Evolutionary conservation across 1,284 basidiomycete genomes (phyloP).

Genomic region (Trametes hirsuta): DNA sequence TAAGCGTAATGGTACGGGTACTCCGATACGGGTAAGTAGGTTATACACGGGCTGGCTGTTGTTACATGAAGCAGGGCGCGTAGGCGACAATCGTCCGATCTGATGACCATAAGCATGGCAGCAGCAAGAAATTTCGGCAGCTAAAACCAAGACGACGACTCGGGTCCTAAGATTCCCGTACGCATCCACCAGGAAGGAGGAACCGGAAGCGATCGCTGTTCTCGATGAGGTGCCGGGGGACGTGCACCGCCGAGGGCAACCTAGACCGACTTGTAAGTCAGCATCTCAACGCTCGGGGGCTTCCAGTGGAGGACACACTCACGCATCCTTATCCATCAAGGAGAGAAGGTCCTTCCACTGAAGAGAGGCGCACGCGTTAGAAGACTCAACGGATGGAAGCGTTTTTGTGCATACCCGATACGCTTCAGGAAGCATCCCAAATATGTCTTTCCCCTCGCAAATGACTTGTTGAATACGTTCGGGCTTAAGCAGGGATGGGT

Average conservation of each 20-base stretch:
- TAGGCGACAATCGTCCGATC: too few relatives aligned
- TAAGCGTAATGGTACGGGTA: constrained; percentile 4
- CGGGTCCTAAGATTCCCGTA: constrained; percentile 19
- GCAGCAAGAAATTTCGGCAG: background rate
- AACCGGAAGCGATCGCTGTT: constrained; percentile 55
- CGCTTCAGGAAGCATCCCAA: constrained; percentile 69
- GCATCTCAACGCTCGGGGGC: constrained; percentile 21
- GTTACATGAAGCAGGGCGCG: constrained; percentile 1
- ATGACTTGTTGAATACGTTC: constrained; percentile 60
- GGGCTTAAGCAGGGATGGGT: constrained; percentile 52
- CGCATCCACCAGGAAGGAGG: constrained; percentile 62
- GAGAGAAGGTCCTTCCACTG: constrained; percentile 56
- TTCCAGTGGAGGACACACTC: constrained; percentile 27
- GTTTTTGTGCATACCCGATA: constrained; percentile 42
- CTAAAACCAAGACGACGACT: background rate
- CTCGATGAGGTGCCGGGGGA: constrained; percentile 56
- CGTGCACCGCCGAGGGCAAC: constrained; percentile 50
- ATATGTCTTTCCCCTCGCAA: constrained; percentile 66
- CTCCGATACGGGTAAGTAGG: background rate
- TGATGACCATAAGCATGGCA: too few relatives aligned
- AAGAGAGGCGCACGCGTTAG: constrained; percentile 5
- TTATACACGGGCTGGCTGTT: background rate
- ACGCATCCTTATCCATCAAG: constrained; percentile 55
- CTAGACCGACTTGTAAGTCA: constrained; percentile 24
- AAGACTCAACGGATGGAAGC: constrained; percentile 16